Base-by-base conservation (phyloP, 2,329 filamentous ascomycete species). In the Westerdykella ornata region DNA sequence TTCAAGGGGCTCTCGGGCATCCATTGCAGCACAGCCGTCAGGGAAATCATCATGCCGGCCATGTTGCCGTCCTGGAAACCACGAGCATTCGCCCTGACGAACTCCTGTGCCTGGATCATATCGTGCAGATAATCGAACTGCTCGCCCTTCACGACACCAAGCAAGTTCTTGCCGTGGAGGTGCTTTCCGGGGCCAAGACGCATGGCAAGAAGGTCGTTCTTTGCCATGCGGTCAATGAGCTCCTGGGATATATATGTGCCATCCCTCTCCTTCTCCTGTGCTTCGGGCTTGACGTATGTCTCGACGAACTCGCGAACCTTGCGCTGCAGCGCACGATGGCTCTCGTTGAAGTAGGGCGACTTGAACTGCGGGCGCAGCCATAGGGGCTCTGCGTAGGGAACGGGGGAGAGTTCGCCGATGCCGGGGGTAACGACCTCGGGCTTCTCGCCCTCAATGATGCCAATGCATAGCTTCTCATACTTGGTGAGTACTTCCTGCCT, bases 121-220 rank as follows among this genome's bases (percentile, higher is more conserved):
- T 92, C 87, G 64, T 92, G 86, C 67, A 94, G 86, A 66, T 88
- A 89, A 64, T 94, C 86, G 54, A 89, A 94, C 47, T 89, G 82
- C 64, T 88, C 80, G 38, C 84, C 84, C 58, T 85, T 78, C 41
- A 73, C 82, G 34, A 85, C 85, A 45, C 74, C 76, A 41, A 90
- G 67, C 30, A 94, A 67, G 13, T 38, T 19, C 26, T 20, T 32
- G 37, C 37, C 84, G 56, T 88, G 78, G 39, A 94, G 68, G 65
- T 94, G 87, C 68, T 85, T 85, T 11, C 87, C 88, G 0, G 88
- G 88, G 0, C 87, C 87, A 35, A 94, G 68, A 12, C 86, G 80
- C 85, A 92, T 90, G 54, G 86, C 86, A 35, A 92, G 68, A 33
- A 94, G 70, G 44, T 85, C 82, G 17, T 75, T 74, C 57, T 77